Evolutionary conservation across 2,329 filamentous ascomycete species (phyloP), one percentile per base, ranked within the genome.

Genomic region (Stagonosporopsis vannaccii): DNA sequence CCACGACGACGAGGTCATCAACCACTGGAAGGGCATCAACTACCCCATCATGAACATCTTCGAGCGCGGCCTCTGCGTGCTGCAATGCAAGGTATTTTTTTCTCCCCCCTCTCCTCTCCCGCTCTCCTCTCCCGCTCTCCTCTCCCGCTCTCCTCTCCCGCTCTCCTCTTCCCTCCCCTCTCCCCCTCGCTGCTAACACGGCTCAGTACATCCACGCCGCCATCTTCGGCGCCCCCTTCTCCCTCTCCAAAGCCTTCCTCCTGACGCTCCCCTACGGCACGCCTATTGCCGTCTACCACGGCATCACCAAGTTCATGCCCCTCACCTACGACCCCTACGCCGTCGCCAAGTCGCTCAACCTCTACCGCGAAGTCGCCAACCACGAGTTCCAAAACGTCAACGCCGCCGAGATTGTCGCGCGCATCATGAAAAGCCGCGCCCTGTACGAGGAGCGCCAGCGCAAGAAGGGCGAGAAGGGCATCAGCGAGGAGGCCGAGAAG

Each of bases 1-100:
- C 22, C 95, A 99, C 77, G 91, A 97, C 69, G 95, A 99, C 75
- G 87, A 90, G 62, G 92, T 96, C 58, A 96, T 99, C 77, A 99
- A 99, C 78, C 82, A 89, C 69, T 96, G 92, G 90, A 98, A 98
- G 79, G 94, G 95, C 32, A 84, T 97, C 68, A 99, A 99, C 79
- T 99, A 97, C 74, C 95, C 95, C 23, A 98, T 99, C 79, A 99
- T 99, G 95, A 99, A 98, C 80, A 93, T 97, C 54, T 97, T 94
- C 70, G 95, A 99, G 81, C 89, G 95, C 37, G 93, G 93, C 1
- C 86, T 99, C 20, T 99, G 95, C 74, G 94, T 98, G 26, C 81
- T 98, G 60, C 95, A 99, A 73, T 99, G 95, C 82, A 90, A 90
- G 76, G 91, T 94, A 81, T 69, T 85, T 46, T 26, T n/a, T n/a